phyloP scores from a whole-genome alignment of 2,329 filamentous ascomycete species.

The Orbilia blumenaviensis region DNA sequence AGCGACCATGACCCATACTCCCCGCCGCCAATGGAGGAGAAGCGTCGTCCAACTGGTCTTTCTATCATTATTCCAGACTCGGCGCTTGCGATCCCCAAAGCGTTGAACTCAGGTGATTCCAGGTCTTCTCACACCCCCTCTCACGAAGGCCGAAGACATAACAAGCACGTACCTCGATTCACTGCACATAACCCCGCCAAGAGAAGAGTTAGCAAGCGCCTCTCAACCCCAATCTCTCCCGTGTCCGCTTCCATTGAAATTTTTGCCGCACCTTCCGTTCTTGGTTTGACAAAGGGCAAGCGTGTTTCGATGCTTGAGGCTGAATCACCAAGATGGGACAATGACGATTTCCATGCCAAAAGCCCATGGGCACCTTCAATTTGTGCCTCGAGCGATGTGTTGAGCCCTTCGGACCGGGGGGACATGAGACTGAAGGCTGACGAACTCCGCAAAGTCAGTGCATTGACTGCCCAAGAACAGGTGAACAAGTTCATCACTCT shows the following conservation, averaged over 20 bases:
- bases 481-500: slow-evolving; percentile 90
- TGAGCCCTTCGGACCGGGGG: slow-evolving; percentile 73
- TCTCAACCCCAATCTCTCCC: slow-evolving; percentile 50
- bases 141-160: slow-evolving; percentile 37
- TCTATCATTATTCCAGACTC: slow-evolving; percentile 50
- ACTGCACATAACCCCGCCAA: slow-evolving; percentile 41
- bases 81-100: slow-evolving; percentile 30
- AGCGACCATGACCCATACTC: slow-evolving; percentile 45
- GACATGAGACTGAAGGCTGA: slow-evolving; percentile 72
- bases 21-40: slow-evolving; percentile 42
- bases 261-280: slow-evolving; percentile 47
- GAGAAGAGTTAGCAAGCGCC: slow-evolving; percentile 43
- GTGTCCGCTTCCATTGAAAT: slow-evolving; percentile 48
- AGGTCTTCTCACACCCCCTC: slow-evolving; percentile 33
- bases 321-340: slow-evolving; percentile 49
- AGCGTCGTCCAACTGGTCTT: slow-evolving; percentile 41
- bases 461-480: slow-evolving; percentile 86
- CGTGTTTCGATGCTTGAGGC: slow-evolving; percentile 47
- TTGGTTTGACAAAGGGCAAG: slow-evolving; percentile 33
- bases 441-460: slow-evolving; percentile 73
- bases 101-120: slow-evolving; percentile 44
- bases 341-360: slow-evolving; percentile 26
- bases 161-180: slow-evolving; percentile 36
- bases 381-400: slow-evolving; percentile 87
- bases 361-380: slow-evolving; percentile 72